These are phyloP conservation scores for Trichoderma asperellum DNA, from an alignment of 2,329 filamentous ascomycete genomes.

Conservation along the genomic window DNA sequence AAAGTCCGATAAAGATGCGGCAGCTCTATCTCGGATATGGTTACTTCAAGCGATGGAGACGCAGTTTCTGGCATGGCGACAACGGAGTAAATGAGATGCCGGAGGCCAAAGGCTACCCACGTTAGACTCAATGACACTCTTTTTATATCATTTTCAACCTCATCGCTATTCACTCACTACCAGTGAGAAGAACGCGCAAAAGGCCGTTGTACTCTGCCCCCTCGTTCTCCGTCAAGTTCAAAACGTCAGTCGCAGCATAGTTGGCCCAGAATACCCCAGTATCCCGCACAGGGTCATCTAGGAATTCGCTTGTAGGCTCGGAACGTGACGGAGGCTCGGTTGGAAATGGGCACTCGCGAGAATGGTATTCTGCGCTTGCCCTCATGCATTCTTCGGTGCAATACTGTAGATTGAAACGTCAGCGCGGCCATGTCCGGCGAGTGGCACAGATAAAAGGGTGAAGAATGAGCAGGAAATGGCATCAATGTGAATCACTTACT, in stretches of 20 bases:
- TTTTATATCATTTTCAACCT: not conserved
- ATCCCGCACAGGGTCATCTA: not conserved
- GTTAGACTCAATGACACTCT: not conserved
- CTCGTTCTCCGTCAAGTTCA: conserved; percentile 37
- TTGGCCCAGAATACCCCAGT: conserved; percentile 29
- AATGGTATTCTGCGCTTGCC: conserved; percentile 9
- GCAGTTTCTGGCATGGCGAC: conserved; percentile 33
- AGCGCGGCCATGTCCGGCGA: not conserved
- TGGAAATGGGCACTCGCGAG: conserved; percentile 28
- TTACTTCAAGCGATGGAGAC: conserved; percentile 27
- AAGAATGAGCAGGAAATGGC: not conserved
- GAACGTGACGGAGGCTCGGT: not conserved
- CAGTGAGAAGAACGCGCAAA: conserved; percentile 34
- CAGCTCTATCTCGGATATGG: conserved; percentile 24
- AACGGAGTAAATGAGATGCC: conserved; percentile 37
- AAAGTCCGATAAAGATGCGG: conserved; percentile 25
- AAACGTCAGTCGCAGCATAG: conserved; percentile 35
- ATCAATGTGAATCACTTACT: conserved; percentile 23
- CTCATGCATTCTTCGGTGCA: conserved; percentile 32
- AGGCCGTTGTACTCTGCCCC: conserved; percentile 33
- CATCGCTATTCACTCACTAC: conserved; percentile 30
- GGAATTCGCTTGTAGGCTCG: not conserved
- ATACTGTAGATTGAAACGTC: conserved; percentile 30
- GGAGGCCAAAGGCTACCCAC: conserved; percentile 32
- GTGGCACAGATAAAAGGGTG: not conserved